phyloP scores from a whole-genome alignment of 2,329 filamentous ascomycete genomes.

The Claviceps purpurea region DNA sequence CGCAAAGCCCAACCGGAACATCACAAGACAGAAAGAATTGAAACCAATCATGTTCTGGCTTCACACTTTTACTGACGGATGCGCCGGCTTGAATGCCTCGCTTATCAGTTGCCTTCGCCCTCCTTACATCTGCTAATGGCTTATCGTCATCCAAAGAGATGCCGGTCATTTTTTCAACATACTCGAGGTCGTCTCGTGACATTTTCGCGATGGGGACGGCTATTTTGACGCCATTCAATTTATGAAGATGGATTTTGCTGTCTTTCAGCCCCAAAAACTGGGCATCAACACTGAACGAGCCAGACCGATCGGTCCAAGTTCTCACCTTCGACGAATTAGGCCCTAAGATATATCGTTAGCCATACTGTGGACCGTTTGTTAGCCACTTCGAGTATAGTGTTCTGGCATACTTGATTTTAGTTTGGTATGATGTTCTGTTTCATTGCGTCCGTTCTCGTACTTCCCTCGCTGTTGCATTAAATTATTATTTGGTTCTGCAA shows the following conservation, averaged over 20 bases:
- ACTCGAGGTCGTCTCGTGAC: conserved; percentile 89
- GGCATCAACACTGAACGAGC: conserved; percentile 93
- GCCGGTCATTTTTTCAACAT: conserved; percentile 79
- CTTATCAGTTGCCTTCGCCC: conserved; percentile 25
- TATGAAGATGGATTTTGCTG: conserved; percentile 94
- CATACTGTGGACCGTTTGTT: neutral
- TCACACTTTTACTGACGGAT: conserved; percentile 45
- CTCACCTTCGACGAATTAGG: conserved; percentile 73
- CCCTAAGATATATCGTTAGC: conserved; percentile 36
- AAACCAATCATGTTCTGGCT: conserved; percentile 91
- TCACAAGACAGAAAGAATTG: conserved; percentile 94
- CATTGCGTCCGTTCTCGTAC: conserved; percentile 53
- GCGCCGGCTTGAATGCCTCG: conserved; percentile 36
- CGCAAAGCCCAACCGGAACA: conserved; percentile 82
- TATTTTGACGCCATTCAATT: conserved; percentile 96
- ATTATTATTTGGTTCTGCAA: conserved; percentile 53
- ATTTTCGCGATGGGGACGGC: conserved; percentile 92
- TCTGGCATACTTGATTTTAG: conserved; percentile 56
- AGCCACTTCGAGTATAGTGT: neutral
- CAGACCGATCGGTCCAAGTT: conserved; percentile 89
- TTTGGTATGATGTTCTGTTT: conserved; percentile 37
- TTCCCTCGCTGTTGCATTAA: conserved; percentile 56
- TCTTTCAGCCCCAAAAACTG: conserved; percentile 92
- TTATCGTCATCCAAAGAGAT: conserved; percentile 89
- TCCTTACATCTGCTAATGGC: conserved; percentile 73